Base-by-base conservation (phyloP, 805 yeast genomes). In the Saccharomycodes ludwigii region DNA sequence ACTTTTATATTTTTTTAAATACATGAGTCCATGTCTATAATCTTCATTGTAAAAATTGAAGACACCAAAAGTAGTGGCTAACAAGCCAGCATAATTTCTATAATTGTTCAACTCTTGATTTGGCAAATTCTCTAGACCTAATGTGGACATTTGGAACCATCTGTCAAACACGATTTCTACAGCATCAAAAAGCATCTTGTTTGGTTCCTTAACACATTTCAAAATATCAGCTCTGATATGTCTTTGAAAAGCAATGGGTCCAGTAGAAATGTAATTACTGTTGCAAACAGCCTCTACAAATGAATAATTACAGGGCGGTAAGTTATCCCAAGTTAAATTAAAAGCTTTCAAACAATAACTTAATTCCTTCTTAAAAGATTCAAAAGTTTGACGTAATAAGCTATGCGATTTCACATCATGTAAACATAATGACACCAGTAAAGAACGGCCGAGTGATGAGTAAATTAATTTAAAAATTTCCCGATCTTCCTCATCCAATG, bases 241-340 rank as follows among this genome's bases (percentile, higher is more conserved):
- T 47, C 79, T 78, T 45, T 80, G 85, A 21, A 79, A 62, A 0
- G 93, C 85, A 18, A 77, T 74, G 14, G 75, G 65, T 18, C 91
- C 86, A 1, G 81, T 73, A 24, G 77, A 68, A 2, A 75, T 67
- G 15, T 58, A 56, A 15, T 63, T 68, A 38, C 76, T 85, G 5
- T 67, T 52, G 3, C 68, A 53, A 28, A 81, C 57, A 3, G 62
- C 58, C 7, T 42, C 40, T 25, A 64, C 63, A 16, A 72, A 58
- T 0, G 50, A 58, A 4, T 48, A 30, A 35, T 68, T 66, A 10
- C 40, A 41, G 14, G 46, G 31, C 27, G 44, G 40, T 3, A 23
- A 40, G 20, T 41, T 42, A 14, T 49, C 52, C 1, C 41, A 3
- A 9, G 26, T 32, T 8, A 36, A 34, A 2, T 45, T 42, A 18